Evolutionary conservation across 768 basidiomycete genomes (phyloP).

Genomic region (Naganishia vishniacii): DNA sequence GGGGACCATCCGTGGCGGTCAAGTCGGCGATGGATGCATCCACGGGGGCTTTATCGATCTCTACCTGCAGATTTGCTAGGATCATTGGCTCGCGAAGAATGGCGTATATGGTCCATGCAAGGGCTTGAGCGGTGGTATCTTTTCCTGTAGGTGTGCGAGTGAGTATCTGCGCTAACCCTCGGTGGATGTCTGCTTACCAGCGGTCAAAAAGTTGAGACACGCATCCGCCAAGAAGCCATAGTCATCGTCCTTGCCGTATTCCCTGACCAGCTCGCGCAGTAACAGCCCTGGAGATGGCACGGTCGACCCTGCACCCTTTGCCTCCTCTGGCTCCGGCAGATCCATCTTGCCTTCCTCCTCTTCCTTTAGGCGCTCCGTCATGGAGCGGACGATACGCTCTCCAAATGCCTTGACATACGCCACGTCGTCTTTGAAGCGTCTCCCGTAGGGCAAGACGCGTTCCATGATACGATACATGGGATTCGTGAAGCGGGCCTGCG

Average conservation of each 20-base stretch:
- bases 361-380: constrained; percentile 13
- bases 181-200: constrained; percentile 30
- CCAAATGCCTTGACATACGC: constrained; percentile 28
- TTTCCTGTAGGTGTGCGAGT: constrained; percentile 23
- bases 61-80: neutral
- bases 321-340: neutral
- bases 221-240: constrained; percentile 31
- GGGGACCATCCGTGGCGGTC: constrained; percentile 11
- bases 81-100: constrained; percentile 28
- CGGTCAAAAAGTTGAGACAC: constrained; percentile 33
- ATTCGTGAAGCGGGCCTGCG: constrained; percentile 28
- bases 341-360: constrained; percentile 22
- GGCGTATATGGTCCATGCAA: constrained; percentile 34
- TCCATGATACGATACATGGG: constrained; percentile 29
- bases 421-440: constrained; percentile 17
- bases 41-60: constrained; percentile 9
- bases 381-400: constrained; percentile 22
- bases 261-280: constrained; percentile 27
- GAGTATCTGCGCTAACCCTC: neutral
- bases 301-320: neutral
- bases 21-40: constrained; percentile 17
- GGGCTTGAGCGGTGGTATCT: constrained; percentile 37
- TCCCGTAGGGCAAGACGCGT: constrained; percentile 17
- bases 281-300: constrained; percentile 7
- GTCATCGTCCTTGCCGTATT: constrained; percentile 17